A percentile compares a stretch with the other conserved stretches of the same genome.
Evolutionary conservation across 164 flowering plant genomes (phyloP).

Genomic region (Paratinospora sagittata): DNA sequence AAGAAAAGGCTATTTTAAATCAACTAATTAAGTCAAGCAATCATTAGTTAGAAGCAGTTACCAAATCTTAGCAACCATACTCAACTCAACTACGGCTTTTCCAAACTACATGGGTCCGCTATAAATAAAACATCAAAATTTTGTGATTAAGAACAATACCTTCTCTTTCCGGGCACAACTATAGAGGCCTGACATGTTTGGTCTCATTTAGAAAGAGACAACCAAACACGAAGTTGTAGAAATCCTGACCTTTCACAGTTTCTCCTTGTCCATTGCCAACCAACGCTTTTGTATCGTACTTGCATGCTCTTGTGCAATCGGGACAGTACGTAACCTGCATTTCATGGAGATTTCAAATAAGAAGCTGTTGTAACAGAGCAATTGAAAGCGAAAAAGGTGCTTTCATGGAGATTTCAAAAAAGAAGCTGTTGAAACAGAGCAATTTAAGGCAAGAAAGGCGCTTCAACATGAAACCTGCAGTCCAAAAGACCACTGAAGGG

Average conservation of each 20-base stretch:
- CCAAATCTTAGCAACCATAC: too few species aligned
- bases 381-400: background rate
- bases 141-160: background rate
- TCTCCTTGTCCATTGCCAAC: conserved; percentile 43
- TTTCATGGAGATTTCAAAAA: background rate
- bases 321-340: conserved; percentile 96
- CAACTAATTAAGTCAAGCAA: too few species aligned
- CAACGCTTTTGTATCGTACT: conserved; percentile 53
- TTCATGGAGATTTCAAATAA: background rate
- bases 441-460: background rate
- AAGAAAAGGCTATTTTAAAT: too few species aligned
- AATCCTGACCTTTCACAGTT: conserved; percentile 51
- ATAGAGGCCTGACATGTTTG: conserved; percentile 52
- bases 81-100: too few species aligned
- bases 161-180: background rate
- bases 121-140: background rate
- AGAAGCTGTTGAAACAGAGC: background rate
- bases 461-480: too few species aligned
- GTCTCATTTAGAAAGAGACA: conserved; percentile 86
- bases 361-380: background rate
- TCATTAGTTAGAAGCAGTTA: too few species aligned
- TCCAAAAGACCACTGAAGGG: too few species aligned
- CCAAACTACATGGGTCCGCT: too few species aligned
- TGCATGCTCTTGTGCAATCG: conserved; percentile 91
- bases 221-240: conserved; percentile 81